A percentile compares a stretch with the other conserved stretches of the same genome.
Evolutionary conservation across 306 rosid species (phyloP).

Genomic region (Citrullus mucosospermus): DNA sequence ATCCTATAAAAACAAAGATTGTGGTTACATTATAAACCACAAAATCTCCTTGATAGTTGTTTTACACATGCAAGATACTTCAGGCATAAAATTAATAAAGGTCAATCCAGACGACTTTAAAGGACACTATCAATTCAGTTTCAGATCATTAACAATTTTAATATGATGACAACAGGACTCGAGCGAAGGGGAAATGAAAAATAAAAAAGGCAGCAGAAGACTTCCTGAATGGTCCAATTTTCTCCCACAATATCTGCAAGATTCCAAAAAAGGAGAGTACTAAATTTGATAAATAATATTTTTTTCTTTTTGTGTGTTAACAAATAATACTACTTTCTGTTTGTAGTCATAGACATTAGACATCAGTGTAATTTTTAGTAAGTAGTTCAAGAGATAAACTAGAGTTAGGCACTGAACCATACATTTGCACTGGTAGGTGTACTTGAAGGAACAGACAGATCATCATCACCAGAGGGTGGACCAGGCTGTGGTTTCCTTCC

Average conservation of each 20-base stretch:
- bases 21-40: not conserved
- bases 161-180: not conserved
- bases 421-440: conserved; percentile 45
- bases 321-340: not conserved
- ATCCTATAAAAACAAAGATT: conserved; percentile 46
- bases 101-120: not conserved
- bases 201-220: not conserved
- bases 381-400: not conserved
- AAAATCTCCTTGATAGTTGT: not conserved
- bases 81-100: not conserved
- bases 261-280: not conserved
- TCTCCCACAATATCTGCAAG: not conserved
- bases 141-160: not conserved
- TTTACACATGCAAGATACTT: not conserved
- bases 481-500: conserved; percentile 85
- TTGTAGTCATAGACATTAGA: not conserved
- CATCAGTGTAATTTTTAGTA: not conserved
- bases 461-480: conserved; percentile 84
- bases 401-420: conserved; percentile 20
- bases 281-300: not conserved
- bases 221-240: not conserved
- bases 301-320: not conserved
- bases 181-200: not conserved
- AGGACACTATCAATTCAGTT: not conserved
- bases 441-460: conserved; percentile 45